Percentiles rank a stretch among this genome's conserved stretches.
These are phyloP conservation scores for Leccinum broughii DNA, from an alignment of 768 basidiomycete species.

Conservation along the genomic window DNA sequence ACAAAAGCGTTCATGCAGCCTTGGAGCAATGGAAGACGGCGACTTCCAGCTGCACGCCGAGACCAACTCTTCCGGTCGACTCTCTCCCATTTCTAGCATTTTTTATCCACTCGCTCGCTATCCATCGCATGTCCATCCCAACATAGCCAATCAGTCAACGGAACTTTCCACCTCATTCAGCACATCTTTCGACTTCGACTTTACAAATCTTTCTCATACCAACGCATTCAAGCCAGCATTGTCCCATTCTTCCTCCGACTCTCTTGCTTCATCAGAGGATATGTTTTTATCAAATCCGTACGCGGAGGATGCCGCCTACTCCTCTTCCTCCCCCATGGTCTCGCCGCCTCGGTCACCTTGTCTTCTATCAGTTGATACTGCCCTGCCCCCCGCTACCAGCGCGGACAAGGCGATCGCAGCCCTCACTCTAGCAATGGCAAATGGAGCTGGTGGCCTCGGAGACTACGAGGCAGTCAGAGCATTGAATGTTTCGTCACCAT, in stretches of 20 bases:
- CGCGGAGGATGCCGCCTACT: constrained; percentile 7
- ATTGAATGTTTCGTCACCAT: constrained; percentile 34
- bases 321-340: constrained; percentile 10
- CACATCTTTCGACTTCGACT: constrained; percentile 33
- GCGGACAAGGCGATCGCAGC: constrained; percentile 63
- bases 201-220: constrained; percentile 26
- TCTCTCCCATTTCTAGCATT: constrained; percentile 28
- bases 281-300: constrained; percentile 6
- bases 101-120: constrained; percentile 15
- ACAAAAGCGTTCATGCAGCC: constrained; percentile 47
- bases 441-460: constrained; percentile 58
- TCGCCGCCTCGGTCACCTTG: constrained; percentile 17
- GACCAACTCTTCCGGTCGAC: constrained; percentile 17
- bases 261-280: constrained; percentile 14
- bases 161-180: constrained; percentile 24
- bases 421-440: constrained; percentile 59
- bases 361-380: constrained; percentile 4
- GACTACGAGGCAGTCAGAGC: constrained; percentile 54
- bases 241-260: constrained; percentile 22
- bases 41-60: constrained; percentile 21
- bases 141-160: constrained; percentile 14
- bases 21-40: constrained; percentile 44
- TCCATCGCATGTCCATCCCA: constrained; percentile 15
- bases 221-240: constrained; percentile 23
- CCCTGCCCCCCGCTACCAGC: constrained; percentile 39